A percentile compares a stretch with the other conserved stretches of the same genome.
phyloP scores from a whole-genome alignment of 108 stramenopile genomes.

The Cylindrotheca closterium region DNA sequence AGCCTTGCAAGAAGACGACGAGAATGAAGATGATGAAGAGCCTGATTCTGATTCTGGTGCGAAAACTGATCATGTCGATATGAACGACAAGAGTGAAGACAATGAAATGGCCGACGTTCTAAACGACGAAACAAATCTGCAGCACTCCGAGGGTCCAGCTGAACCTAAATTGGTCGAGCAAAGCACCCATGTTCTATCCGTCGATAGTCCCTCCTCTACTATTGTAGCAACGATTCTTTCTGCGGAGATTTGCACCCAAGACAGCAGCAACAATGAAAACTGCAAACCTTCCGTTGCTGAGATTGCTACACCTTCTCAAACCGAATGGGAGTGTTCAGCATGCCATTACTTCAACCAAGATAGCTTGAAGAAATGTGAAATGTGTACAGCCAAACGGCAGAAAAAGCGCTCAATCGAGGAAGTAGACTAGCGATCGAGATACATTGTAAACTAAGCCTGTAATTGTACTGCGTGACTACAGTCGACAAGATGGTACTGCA shows the following conservation, averaged over 20 bases:
- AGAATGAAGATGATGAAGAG: slow-evolving; percentile 16
- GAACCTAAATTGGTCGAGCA: no score
- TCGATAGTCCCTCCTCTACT: no score
- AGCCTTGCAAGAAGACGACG: slow-evolving; percentile 18
- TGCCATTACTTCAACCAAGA: slow-evolving; percentile 58
- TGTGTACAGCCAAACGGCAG: slow-evolving; percentile 29
- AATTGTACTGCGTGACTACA: no score
- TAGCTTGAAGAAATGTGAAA: slow-evolving; percentile 45
- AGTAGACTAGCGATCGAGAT: background rate
- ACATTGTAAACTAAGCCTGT: background rate
- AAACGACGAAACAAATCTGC: slow-evolving; percentile 1
- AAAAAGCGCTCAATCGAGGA: slow-evolving; percentile 7
- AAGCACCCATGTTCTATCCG: no score
- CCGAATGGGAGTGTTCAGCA: slow-evolving; percentile 45
- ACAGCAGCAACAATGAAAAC: background rate
- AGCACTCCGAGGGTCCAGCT: no score
- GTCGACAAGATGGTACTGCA: no score
- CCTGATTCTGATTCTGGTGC: slow-evolving; percentile 15
- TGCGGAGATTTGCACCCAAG: no score
- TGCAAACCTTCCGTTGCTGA: no score
- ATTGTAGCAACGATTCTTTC: no score
- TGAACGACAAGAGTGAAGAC: slow-evolving; percentile 4
- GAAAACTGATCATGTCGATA: slow-evolving; percentile 10
- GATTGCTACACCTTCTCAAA: slow-evolving; percentile 6
- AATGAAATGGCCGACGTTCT: slow-evolving; percentile 2